Conservation (phyloP, 1,284 basidiomycete species). For the Wolfiporia cocos region DNA sequence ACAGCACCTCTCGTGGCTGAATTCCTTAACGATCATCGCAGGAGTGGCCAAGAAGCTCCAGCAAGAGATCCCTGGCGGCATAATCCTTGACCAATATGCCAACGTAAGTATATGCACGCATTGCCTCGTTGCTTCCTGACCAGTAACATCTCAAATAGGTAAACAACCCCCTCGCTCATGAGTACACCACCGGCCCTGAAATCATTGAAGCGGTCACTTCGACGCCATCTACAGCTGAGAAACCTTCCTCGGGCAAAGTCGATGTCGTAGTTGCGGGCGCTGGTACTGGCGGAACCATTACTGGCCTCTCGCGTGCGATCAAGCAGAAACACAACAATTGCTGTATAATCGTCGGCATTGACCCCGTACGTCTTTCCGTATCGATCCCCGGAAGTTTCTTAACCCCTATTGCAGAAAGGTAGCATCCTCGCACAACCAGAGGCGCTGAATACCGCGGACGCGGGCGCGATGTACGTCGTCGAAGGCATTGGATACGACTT, state of each 20-base stretch:
- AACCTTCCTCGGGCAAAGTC: constrained; percentile 66
- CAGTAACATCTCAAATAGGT: too few relatives aligned
- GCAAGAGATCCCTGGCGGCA: constrained; percentile 74
- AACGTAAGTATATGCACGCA: constrained; percentile 61
- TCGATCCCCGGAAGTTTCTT: too few relatives aligned
- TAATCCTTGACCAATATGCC: constrained; percentile 91
- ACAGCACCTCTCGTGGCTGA: constrained; percentile 61
- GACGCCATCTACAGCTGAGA: constrained; percentile 49
- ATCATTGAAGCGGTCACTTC: constrained; percentile 72
- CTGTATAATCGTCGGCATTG: constrained; percentile 79
- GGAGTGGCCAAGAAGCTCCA: constrained; percentile 80
- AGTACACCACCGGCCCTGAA: constrained; percentile 82
- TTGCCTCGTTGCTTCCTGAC: too few relatives aligned
- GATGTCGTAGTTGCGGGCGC: constrained; percentile 86
- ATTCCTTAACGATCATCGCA: constrained; percentile 73
- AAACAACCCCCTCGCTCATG: constrained; percentile 90
- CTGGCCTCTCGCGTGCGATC: constrained; percentile 80
- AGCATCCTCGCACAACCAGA: constrained; percentile 81
- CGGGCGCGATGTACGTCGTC: constrained; percentile 68
- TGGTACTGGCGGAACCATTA: constrained; percentile 93
- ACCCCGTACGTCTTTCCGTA: constrained; percentile 60
- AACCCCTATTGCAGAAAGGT: constrained; percentile 51
- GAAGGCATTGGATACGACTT: constrained; percentile 98
- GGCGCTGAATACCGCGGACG: constrained; percentile 35
- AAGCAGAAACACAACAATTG: constrained; percentile 71